Evolutionary conservation across 306 rosid genomes (phyloP), one percentile per base, ranked within the genome.

Genomic region (Begonia loranthoides): DNA sequence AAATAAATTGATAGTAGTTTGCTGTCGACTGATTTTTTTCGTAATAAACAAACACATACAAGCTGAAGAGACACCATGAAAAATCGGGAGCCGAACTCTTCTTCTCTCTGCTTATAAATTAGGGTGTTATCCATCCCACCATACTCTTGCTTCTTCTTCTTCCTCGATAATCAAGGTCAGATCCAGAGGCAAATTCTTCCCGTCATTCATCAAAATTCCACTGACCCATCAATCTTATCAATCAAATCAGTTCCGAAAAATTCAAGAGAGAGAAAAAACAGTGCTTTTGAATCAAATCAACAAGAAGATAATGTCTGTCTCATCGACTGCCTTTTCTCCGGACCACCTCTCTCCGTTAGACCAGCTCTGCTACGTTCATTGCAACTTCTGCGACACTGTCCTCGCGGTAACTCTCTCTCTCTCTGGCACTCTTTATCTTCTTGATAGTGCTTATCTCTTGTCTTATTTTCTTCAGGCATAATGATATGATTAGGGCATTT

Each of bases 361-460:
- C 74, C 93, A 86, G 66, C 94, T 90, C 56, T 90, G 99, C 22
- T 90, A 90, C 68, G 99, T 90, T 48, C 95, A 86, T 69, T 90
- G 99, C 92, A 75, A 76, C 68, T 80, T 82, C 69, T 90, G 99
- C 43, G 93, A 90, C 79, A 90, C 99, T 51, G 84, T 86, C 70
- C 83, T 90, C 54, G 99, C 93, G 60, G 99, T 90, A 64, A 3
- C 19, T 11, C 13, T 12, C 15, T 15, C 17, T 49, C 10, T 58
- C 13, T 13, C n/a, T 24, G 15, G 16, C 16, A 14, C 13, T 56
- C 36, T 28, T 28, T 7, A 8, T 28, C 36, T 28, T 28, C 9
- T 28, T 28, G 8, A 28, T 7, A 28, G 5, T 4, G 9, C 36
- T 28, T 17, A 5, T 14, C 7, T 52, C 24, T 38, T 45, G 52